These are phyloP conservation scores for Chrysosporium keratinophilum DNA, from an alignment of 2,329 filamentous ascomycete genomes.

Conservation along the genomic window DNA sequence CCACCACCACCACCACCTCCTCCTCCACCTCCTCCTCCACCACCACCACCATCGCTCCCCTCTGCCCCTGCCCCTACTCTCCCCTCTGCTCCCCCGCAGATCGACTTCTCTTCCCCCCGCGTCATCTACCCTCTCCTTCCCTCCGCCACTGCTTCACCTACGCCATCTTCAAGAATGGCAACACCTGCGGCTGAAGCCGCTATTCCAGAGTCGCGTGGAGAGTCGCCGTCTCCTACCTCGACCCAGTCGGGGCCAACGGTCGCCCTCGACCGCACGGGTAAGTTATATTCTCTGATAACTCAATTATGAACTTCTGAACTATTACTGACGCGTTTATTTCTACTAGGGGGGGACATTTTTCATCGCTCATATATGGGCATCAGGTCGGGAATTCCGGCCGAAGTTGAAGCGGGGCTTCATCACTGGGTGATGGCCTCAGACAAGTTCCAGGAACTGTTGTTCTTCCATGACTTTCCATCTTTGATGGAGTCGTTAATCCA, in stretches of 20 bases:
- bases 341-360: constrained; percentile 56
- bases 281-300: neutral
- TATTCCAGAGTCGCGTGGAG: constrained; percentile 6
- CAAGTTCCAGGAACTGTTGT: constrained; percentile 89
- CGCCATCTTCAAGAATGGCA: neutral
- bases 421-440: constrained; percentile 93
- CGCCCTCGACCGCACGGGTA: constrained; percentile 5
- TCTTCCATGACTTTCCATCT: constrained; percentile 82
- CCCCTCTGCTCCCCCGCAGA: neutral
- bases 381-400: constrained; percentile 64
- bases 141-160: neutral
- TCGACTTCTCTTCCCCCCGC: neutral
- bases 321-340: constrained; percentile 4
- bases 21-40: no score
- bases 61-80: neutral
- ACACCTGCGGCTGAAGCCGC: constrained; percentile 7
- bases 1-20: no score
- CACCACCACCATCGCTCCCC: no score
- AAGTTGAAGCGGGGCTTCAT: constrained; percentile 87
- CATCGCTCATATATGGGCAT: constrained; percentile 75
- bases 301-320: neutral
- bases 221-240: constrained; percentile 2
- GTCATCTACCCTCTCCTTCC: neutral
- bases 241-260: neutral
- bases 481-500: constrained; percentile 80